Percentiles rank a stretch among this genome's conserved stretches.
Evolutionary conservation across 139 green algal species (phyloP).

Genomic region (Tetradesmus lagerheimii): DNA sequence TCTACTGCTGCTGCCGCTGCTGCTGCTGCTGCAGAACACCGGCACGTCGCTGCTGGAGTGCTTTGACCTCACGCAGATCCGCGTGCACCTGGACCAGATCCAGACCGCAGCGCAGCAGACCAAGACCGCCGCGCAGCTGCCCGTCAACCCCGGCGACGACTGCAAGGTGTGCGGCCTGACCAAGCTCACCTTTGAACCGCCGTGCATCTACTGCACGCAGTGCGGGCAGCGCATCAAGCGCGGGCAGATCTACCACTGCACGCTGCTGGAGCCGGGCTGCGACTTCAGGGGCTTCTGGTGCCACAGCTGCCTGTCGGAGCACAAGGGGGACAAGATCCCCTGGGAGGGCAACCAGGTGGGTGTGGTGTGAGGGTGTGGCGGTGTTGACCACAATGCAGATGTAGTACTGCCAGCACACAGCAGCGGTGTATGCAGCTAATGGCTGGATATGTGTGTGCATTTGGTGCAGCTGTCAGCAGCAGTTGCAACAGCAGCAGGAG

Average conservation of each 20-base stretch:
- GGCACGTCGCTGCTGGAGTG: conserved; percentile 94
- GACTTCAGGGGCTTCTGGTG: conserved; percentile 85
- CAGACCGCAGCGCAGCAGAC: conserved; percentile 50
- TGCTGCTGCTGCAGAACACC: conserved; percentile 60
- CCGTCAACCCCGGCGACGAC: conserved; percentile 62
- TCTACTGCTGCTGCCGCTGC: not conserved
- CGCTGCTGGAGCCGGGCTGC: conserved; percentile 49
- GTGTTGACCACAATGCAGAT: too few relatives aligned
- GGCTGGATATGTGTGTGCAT: too few relatives aligned
- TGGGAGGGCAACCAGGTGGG: conserved; percentile 47
- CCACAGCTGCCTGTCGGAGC: conserved; percentile 82
- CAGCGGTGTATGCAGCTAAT: not conserved
- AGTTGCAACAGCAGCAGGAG: not conserved
- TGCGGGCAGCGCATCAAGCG: conserved; percentile 96
- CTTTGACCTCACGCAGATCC: conserved; percentile 87
- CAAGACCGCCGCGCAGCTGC: conserved; percentile 46
- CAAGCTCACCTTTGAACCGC: conserved; percentile 95
- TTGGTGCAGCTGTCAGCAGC: too few relatives aligned
- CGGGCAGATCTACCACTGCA: conserved; percentile 82
- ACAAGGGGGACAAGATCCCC: conserved; percentile 74
- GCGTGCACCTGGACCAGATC: conserved; percentile 76
- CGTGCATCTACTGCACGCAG: conserved; percentile 91
- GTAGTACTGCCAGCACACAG: too few relatives aligned
- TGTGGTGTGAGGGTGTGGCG: not conserved
- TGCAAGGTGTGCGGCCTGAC: conserved; percentile 86